Percentiles rank a stretch among this genome's conserved stretches.
Conservation (phyloP, 2,329 filamentous ascomycete species). For the Grosmannia penicillata region DNA sequence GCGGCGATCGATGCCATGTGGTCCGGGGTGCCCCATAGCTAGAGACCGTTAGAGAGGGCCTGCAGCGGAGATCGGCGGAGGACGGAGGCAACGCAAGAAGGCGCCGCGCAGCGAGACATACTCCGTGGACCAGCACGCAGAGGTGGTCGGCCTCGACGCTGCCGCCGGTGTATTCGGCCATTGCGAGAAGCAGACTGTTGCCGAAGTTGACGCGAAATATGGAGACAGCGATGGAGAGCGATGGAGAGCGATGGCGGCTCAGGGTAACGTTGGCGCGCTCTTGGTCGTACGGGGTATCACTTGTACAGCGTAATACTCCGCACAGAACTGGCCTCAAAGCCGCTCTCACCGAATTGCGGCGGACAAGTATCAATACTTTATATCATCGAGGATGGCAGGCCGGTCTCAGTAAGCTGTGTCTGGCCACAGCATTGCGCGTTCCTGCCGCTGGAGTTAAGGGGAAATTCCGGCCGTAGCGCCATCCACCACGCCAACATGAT, state of each 20-base stretch:
- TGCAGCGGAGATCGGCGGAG: not conserved
- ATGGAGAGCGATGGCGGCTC: too few relatives aligned
- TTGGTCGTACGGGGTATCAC: too few relatives aligned
- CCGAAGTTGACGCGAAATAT: not conserved
- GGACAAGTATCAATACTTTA: too few relatives aligned
- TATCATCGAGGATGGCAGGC: too few relatives aligned
- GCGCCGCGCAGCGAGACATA: too few relatives aligned
- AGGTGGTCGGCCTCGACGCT: conserved; percentile 49
- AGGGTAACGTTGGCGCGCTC: too few relatives aligned
- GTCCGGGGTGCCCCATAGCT: conserved; percentile 67
- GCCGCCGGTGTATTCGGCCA: conserved; percentile 35
- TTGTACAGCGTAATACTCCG: too few relatives aligned
- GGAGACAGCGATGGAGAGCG: not conserved
- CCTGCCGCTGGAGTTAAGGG: conserved; percentile 1
- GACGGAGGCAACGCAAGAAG: too few relatives aligned
- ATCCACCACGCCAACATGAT: too few relatives aligned
- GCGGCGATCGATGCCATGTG: conserved; percentile 58
- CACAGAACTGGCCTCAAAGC: too few relatives aligned
- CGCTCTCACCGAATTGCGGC: too few relatives aligned
- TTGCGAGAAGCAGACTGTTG: conserved; percentile 9
- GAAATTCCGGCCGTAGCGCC: not conserved
- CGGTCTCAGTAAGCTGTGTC: too few relatives aligned
- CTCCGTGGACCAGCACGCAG: conserved; percentile 64
- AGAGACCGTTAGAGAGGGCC: not conserved
- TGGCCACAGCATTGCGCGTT: not conserved